These are phyloP conservation scores for Oryza brachyantha DNA, from an alignment of 176 grass and related monocot genomes.

Conservation along the genomic window DNA sequence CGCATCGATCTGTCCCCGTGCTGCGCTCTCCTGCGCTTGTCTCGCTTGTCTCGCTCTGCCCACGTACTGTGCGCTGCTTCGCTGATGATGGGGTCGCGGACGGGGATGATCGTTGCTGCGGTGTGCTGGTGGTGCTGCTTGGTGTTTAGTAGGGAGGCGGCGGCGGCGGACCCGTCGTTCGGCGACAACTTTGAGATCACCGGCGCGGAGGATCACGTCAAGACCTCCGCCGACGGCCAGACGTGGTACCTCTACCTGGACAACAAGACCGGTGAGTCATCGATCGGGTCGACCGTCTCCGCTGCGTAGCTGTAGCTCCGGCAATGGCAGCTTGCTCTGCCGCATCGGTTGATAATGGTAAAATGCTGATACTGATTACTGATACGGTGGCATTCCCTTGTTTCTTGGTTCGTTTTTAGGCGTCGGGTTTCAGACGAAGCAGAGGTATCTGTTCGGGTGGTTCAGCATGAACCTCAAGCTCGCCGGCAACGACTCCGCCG, in stretches of 20 bases:
- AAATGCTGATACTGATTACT: too few relatives aligned
- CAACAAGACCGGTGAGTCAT: constrained; percentile 61
- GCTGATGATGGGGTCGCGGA: constrained; percentile 1
- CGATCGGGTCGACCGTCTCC: not conserved
- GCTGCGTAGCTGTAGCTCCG: not conserved
- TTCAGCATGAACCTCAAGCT: constrained; percentile 99
- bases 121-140: too few relatives aligned
- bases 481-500: constrained; percentile 90
- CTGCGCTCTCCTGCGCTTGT: not conserved
- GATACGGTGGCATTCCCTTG: too few relatives aligned
- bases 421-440: constrained; percentile 84
- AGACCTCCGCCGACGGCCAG: constrained; percentile 86
- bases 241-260: constrained; percentile 94
- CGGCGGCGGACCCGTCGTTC: constrained; percentile 38
- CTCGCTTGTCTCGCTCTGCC: not conserved
- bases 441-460: constrained; percentile 85
- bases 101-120: not conserved
- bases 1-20: not conserved
- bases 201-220: constrained; percentile 81
- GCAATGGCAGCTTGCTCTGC: not conserved
- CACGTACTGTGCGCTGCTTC: not conserved
- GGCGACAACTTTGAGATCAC: constrained; percentile 86
- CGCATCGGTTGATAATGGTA: too few relatives aligned
- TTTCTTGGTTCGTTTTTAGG: constrained; percentile 25
- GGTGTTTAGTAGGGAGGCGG: too few relatives aligned